Conservation (phyloP, 148 eudicot species). For the Rheum nobile region DNA sequence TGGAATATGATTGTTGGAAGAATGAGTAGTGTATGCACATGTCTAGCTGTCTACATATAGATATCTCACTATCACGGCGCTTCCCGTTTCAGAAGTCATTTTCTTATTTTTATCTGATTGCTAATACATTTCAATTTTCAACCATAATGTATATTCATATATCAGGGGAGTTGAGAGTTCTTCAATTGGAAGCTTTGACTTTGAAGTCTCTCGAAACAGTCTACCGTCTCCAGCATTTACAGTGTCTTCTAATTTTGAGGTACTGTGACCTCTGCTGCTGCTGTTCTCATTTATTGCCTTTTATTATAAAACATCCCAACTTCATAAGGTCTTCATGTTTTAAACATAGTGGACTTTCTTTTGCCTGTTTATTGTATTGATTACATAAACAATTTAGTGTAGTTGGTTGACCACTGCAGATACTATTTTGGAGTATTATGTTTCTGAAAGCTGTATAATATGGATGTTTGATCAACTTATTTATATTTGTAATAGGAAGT, state of each 20-base stretch:
- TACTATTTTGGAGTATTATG: too few relatives aligned
- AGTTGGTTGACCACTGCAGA: too few relatives aligned
- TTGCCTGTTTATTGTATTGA: too few relatives aligned
- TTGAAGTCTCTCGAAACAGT: slow-evolving; percentile 42
- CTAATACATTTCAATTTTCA: neutral
- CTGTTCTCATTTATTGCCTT: neutral
- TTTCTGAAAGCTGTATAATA: too few relatives aligned
- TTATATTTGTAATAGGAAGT: neutral
- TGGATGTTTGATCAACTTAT: too few relatives aligned
- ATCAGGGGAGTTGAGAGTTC: slow-evolving; percentile 38
- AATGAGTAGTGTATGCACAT: neutral
- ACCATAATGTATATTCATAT: neutral
- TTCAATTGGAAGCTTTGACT: slow-evolving; percentile 29
- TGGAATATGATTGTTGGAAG: neutral
- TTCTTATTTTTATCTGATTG: neutral
- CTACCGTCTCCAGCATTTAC: slow-evolving; percentile 39
- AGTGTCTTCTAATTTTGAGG: slow-evolving; percentile 83
- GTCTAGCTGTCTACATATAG: neutral
- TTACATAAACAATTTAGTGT: too few relatives aligned
- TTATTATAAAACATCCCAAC: neutral
- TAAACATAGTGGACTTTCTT: too few relatives aligned
- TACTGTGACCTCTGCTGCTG: slow-evolving; percentile 11
- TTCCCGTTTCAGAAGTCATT: neutral
- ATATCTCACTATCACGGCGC: neutral
- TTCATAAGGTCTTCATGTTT: neutral